Percentiles rank a stretch among this genome's conserved stretches.
Evolutionary conservation across 2,329 filamentous ascomycete species (phyloP).

Genomic region (Diaporthe nobilis): DNA sequence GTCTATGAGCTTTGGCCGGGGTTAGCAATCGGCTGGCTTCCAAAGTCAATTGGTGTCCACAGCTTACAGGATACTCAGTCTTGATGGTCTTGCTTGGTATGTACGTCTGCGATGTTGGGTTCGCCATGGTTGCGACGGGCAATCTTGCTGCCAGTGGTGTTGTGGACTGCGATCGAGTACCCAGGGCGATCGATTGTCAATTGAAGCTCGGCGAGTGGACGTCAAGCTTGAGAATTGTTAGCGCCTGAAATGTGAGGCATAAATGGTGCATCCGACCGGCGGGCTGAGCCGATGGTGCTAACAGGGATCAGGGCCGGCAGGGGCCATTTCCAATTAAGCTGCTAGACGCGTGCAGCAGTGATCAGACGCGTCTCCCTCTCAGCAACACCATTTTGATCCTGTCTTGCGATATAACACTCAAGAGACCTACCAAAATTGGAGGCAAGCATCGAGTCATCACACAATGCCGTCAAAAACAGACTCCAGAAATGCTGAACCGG

Average conservation of each 20-base stretch:
- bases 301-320: slow-evolving; percentile 33
- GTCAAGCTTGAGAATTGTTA: slow-evolving; percentile 12
- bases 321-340: slow-evolving; percentile 36
- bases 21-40: slow-evolving; percentile 45
- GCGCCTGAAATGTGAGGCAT: slow-evolving; percentile 15
- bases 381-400: neutral
- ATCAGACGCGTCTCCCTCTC: slow-evolving; percentile 37
- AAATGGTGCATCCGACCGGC: neutral
- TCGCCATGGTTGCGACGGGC: slow-evolving; percentile 55
- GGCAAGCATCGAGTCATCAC: neutral
- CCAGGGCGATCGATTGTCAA: slow-evolving; percentile 34
- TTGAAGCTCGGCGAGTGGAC: slow-evolving; percentile 36
- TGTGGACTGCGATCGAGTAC: slow-evolving; percentile 15
- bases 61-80: slow-evolving; percentile 88
- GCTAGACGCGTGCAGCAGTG: slow-evolving; percentile 35
- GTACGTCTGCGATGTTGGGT: slow-evolving; percentile 57
- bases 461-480: slow-evolving; percentile 41
- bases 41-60: slow-evolving; percentile 44
- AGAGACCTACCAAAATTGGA: neutral
- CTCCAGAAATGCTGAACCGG: slow-evolving; percentile 41
- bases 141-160: slow-evolving; percentile 42
- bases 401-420: neutral
- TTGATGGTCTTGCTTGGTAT: slow-evolving; percentile 84
- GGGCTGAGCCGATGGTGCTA: slow-evolving; percentile 21
- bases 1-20: slow-evolving; percentile 85